phyloP scores from a whole-genome alignment of 2,329 filamentous ascomycete genomes.

The Teratosphaeria zuluensis region DNA sequence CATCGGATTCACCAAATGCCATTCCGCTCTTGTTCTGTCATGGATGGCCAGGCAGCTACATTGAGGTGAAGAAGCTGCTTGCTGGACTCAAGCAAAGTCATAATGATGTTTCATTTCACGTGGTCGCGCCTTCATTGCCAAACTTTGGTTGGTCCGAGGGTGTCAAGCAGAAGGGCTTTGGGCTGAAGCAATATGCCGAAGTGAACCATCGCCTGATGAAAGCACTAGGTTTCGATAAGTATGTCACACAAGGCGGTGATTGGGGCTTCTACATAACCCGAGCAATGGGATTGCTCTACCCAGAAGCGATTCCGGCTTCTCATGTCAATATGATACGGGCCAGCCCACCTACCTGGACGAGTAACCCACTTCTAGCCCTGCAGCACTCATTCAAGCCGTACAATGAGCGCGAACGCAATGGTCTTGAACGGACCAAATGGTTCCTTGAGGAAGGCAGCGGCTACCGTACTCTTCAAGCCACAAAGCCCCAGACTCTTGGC shows the following conservation, averaged over 20 bases:
- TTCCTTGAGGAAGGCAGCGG: slow-evolving; percentile 48
- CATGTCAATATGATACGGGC: slow-evolving; percentile 54
- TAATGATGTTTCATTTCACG: slow-evolving; percentile 40
- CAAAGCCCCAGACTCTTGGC: slow-evolving; percentile 63
- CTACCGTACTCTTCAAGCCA: slow-evolving; percentile 53
- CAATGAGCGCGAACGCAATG: slow-evolving; percentile 40
- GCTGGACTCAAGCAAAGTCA: slow-evolving; percentile 30
- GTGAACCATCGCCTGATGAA: slow-evolving; percentile 58
- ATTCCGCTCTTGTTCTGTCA: slow-evolving; percentile 61
- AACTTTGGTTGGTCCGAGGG: slow-evolving; percentile 47
- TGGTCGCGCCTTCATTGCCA: slow-evolving; percentile 46
- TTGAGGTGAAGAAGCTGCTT: slow-evolving; percentile 57
- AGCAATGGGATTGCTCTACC: slow-evolving; percentile 50
- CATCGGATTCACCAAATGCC: slow-evolving; percentile 40
- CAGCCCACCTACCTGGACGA: slow-evolving; percentile 39
- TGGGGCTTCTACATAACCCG: slow-evolving; percentile 54
- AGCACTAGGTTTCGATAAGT: slow-evolving; percentile 54
- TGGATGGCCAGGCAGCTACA: slow-evolving; percentile 59
- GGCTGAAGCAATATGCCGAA: slow-evolving; percentile 52
- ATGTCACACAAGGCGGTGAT: slow-evolving; percentile 49
- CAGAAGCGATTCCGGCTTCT: slow-evolving; percentile 45
- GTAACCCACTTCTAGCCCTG: slow-evolving; percentile 48
- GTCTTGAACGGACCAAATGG: slow-evolving; percentile 46
- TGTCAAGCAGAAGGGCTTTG: slow-evolving; percentile 47
- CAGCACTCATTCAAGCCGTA: slow-evolving; percentile 48